Evolutionary conservation across 345 rosid species (phyloP).

Genomic region (Mallotus nudiflorus): DNA sequence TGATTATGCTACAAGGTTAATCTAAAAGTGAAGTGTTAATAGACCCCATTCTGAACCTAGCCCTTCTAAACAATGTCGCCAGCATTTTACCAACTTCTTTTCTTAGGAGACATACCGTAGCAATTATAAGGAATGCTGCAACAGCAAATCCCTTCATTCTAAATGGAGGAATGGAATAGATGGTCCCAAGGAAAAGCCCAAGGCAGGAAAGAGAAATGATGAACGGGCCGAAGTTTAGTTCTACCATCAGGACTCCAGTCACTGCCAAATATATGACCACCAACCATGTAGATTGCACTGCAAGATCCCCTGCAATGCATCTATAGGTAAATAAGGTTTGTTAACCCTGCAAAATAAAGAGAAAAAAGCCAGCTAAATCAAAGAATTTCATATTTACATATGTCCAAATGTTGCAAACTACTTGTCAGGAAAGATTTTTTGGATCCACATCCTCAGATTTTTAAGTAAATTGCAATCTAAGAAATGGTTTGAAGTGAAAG

Average conservation of each 20-base stretch:
- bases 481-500: neutral
- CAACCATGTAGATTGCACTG: slow-evolving; percentile 84
- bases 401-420: slow-evolving; percentile 1
- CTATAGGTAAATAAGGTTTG: slow-evolving; percentile 96
- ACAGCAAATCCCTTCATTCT: slow-evolving; percentile 91
- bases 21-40: neutral
- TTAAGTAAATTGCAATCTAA: neutral
- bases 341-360: slow-evolving; percentile 72
- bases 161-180: slow-evolving; percentile 95
- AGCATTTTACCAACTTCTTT: no score
- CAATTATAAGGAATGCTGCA: slow-evolving; percentile 91
- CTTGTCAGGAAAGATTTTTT: slow-evolving; percentile 3
- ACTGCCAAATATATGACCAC: slow-evolving; percentile 78
- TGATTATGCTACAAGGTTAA: neutral
- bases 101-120: slow-evolving; percentile 49
- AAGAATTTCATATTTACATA: neutral
- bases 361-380: slow-evolving; percentile 8
- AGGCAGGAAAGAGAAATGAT: slow-evolving; percentile 75
- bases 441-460: neutral
- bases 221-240: slow-evolving; percentile 76
- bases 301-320: slow-evolving; percentile 98
- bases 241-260: slow-evolving; percentile 71
- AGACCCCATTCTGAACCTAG: neutral
- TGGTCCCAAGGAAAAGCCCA: slow-evolving; percentile 90
- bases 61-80: neutral